Evolutionary conservation across 208 protist species (phyloP), one percentile per base, ranked within the genome.

Genomic region (Novymonas esmeraldas): DNA sequence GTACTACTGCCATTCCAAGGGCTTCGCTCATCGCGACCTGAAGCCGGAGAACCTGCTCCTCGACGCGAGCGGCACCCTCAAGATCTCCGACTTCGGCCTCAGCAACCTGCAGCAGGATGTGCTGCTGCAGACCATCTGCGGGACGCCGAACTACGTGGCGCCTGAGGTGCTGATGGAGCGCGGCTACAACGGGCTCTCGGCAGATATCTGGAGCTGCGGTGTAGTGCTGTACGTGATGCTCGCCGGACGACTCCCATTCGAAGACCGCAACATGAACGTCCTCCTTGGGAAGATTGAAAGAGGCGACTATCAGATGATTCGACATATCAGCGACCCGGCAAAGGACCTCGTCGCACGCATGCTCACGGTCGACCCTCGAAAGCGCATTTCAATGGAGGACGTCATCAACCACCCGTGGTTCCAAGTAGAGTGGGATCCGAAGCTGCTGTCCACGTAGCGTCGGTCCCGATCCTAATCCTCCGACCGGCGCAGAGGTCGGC

Each of bases 171-270:
- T 99, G 11, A 87, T 86, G 76, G 87, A 95, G 44, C 79, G 83
- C 20, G 92, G 91, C 28, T 98, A 99, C 84, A 95, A 98, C 54
- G 97, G 96, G 13, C 68, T 92, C 13, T 87, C 90, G 16, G 95
- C 98, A 1, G 98, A 99, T 77, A 96, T 98, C 80, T 99, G 98
- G 98, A 90, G 84, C 55, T 97, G 95, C 51, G 98, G 98, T 41
- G 96, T 98, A 6, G 71, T 99, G 18, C 69, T 98, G n/a, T 99
- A 97, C 80, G 97, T 98, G 49, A 97, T 98, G 93, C 58, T 98
- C 14, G 80, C 93, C 2, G 97, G 95, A 6, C 82, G 87, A 18
- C 76, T 97, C 13, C 96, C 97, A 2, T 98, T 98, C 54, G 98
- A 96, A 42, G 87, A 97, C 58, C 73, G 81, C 1, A 93, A 93